Evolutionary conservation across 345 rosid species (phyloP).

Genomic region (Eucalyptus regnans): DNA sequence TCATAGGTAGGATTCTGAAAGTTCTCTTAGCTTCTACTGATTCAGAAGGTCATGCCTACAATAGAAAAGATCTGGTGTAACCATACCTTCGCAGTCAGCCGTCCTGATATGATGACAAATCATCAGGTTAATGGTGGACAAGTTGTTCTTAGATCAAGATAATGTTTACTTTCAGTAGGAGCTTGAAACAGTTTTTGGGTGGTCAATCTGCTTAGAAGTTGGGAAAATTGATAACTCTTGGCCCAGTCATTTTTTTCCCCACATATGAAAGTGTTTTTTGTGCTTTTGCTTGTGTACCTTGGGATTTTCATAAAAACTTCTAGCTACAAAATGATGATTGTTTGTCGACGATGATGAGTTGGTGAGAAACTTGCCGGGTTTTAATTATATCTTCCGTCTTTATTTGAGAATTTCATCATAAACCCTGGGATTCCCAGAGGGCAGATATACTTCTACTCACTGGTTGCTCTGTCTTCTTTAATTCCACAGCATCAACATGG

Average conservation of each 20-base stretch:
- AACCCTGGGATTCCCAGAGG: background rate
- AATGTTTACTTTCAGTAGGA: background rate
- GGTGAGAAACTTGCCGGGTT: background rate
- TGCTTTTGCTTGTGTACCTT: background rate
- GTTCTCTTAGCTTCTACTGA: background rate
- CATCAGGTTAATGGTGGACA: background rate
- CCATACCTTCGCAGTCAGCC: background rate
- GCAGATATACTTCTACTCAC: background rate
- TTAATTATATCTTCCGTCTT: background rate
- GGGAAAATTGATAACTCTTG: background rate
- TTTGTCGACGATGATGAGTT: background rate
- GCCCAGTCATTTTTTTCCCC: background rate
- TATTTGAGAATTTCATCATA: background rate
- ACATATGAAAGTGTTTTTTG: background rate
- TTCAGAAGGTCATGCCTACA: background rate
- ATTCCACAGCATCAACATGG: slow-evolving; percentile 80
- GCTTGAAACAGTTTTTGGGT: background rate
- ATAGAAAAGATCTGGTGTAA: background rate
- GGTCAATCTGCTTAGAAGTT: background rate
- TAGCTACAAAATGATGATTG: background rate
- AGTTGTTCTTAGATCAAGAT: background rate
- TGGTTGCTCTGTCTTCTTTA: background rate
- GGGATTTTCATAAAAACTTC: background rate
- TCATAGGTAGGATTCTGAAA: background rate
- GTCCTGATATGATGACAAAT: background rate